Base-by-base conservation (phyloP, 2,329 filamentous ascomycete species). In the Aspergillus fumigatiaffinis region DNA sequence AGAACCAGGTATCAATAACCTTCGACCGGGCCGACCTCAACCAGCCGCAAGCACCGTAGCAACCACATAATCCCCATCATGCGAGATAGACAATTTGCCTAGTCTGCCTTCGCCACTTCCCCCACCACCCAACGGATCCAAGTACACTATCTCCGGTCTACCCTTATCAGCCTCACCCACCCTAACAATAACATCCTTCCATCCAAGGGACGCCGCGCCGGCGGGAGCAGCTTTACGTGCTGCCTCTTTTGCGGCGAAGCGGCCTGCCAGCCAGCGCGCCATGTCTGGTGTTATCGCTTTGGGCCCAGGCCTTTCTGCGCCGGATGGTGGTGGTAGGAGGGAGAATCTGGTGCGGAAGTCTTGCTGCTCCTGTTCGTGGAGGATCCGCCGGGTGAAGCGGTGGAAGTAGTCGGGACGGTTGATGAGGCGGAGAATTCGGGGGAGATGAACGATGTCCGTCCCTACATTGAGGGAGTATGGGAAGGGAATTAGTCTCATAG, bases 61-160 rank as follows among this genome's bases (percentile, higher is more conserved):
- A 65, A 78, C 68, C 28, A 91, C 91, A 74, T 92, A 96, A 7
- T 91, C 87, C 1, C 84, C 87, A 72, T 97, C 92, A 71, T 97
- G 92, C 67, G 89, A 94, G 65, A 97, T 95, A 58, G 88, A 93
- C 48, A 96, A 71, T 66, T 84, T 80, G 14, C 87, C 91, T 51
- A 85, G 78, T 62, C 85, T 65, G 51, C 63, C 66, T 44, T 52
- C 59, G 9, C 56, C 60, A 23, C 42, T 58, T 5, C 5, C 4
- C 5, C 32, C 6, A 17, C 32, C 6, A 17, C 32, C 14, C 32
- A 38, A 7, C 1, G 5, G 32, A 21, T 63, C 64, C 60, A 73
- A 53, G 63, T 73, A 76, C 6, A 77, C 65, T 50, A 77, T 68
- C 61, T 76, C 73, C 53, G 74, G 75, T 52, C 68, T 65, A 1